Conservation (phyloP, 495 filamentous ascomycete genomes). For the Penicillium canescens region DNA sequence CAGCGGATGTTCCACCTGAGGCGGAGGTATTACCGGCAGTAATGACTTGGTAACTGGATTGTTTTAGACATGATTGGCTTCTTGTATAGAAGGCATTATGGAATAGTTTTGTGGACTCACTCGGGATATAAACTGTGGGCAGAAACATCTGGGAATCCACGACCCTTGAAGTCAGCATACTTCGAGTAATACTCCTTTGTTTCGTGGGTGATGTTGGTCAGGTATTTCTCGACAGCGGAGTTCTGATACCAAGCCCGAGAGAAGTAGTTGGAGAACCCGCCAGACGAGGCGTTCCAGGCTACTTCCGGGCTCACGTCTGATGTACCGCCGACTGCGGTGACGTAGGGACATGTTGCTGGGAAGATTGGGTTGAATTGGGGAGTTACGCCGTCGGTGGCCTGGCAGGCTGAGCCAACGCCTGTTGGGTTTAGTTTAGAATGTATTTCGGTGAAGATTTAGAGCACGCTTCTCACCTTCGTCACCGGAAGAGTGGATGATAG, state of each 20-base stretch:
- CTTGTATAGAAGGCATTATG: not conserved
- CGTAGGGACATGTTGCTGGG: conserved; percentile 65
- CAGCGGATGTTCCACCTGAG: conserved; percentile 53
- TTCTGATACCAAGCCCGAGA: conserved; percentile 60
- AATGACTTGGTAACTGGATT: conserved; percentile 24
- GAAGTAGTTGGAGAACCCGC: conserved; percentile 70
- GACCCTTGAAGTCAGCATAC: conserved; percentile 57
- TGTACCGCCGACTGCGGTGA: conserved; percentile 68
- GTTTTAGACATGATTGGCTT: not conserved
- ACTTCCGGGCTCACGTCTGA: conserved; percentile 51
- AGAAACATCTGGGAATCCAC: conserved; percentile 71
- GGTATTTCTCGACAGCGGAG: conserved; percentile 51
- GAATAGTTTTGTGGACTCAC: conserved; percentile 12
- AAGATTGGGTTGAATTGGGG: conserved; percentile 61
- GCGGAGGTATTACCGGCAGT: conserved; percentile 29
- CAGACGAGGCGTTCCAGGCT: conserved; percentile 50
- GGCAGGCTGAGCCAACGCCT: conserved; percentile 58
- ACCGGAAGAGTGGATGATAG: conserved; percentile 63
- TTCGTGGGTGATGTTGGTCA: conserved; percentile 36
- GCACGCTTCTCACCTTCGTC: conserved; percentile 56
- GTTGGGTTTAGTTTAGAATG: conserved; percentile 22
- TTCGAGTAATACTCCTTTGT: conserved; percentile 41
- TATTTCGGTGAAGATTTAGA: not conserved
- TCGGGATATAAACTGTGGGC: conserved; percentile 49
- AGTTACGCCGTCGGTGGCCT: conserved; percentile 58